A percentile compares a stretch with the other conserved stretches of the same genome.
phyloP scores from a whole-genome alignment of 108 stramenopile genomes.

The Cyclotella atomus region DNA sequence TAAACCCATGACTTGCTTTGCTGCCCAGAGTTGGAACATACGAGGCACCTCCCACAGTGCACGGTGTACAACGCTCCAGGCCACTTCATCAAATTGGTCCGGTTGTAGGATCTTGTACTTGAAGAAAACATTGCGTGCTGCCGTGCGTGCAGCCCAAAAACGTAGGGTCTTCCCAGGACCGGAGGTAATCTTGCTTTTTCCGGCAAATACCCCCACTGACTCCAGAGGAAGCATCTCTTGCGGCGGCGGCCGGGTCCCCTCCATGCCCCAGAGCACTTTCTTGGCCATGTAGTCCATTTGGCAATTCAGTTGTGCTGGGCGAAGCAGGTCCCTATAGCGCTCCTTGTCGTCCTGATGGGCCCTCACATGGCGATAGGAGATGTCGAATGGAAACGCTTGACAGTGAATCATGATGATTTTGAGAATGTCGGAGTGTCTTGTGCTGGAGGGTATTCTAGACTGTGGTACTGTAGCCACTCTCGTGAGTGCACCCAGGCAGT shows the following conservation, averaged over 20 bases:
- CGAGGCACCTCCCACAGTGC: background rate
- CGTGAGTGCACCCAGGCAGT: constrained; percentile 20
- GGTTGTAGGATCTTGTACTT: background rate
- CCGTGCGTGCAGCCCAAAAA: constrained; percentile 10
- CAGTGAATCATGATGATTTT: constrained; percentile 21
- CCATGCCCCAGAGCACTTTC: background rate
- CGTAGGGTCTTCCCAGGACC: background rate
- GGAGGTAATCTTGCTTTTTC: constrained; percentile 16
- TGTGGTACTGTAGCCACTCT: background rate
- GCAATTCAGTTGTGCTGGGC: constrained; percentile 16
- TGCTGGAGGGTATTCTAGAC: constrained; percentile 1
- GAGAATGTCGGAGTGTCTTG: constrained; percentile 18
- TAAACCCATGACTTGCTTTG: constrained; percentile 11
- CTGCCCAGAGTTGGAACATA: constrained; percentile 21
- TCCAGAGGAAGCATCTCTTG: constrained; percentile 22
- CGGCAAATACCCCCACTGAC: constrained; percentile 9
- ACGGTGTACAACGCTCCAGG: background rate
- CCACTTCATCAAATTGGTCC: background rate
- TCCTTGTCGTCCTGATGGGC: constrained; percentile 26
- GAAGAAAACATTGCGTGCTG: background rate
- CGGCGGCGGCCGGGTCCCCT: background rate
- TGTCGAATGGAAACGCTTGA: constrained; percentile 2
- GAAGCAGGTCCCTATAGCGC: background rate
- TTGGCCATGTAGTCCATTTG: background rate
- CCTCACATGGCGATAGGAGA: constrained; percentile 4